Conservation (phyloP, 2,329 filamentous ascomycete genomes). For the Beauveria asiatica region DNA sequence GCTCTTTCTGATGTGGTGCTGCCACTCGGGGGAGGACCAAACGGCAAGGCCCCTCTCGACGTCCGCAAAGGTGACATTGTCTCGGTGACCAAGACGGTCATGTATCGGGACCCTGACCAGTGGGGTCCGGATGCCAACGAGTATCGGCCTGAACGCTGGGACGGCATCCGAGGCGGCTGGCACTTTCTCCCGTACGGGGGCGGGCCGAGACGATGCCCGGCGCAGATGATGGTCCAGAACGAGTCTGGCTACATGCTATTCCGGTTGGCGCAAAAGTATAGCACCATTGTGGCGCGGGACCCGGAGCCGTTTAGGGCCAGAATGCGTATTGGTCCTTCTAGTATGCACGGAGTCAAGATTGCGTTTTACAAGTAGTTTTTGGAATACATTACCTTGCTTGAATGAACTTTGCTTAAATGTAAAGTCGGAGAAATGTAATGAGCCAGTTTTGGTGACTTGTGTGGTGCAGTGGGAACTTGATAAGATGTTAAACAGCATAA, state of each 20-base stretch:
- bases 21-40: conserved; percentile 40
- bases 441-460: too few relatives aligned
- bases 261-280: conserved; percentile 16
- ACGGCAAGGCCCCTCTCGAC: conserved; percentile 38
- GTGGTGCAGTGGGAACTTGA: too few relatives aligned
- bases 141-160: conserved; percentile 32
- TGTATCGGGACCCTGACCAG: conserved; percentile 29
- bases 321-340: conserved; percentile 4
- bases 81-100: conserved; percentile 33
- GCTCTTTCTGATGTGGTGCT: conserved; percentile 34
- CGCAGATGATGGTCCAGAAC: conserved; percentile 18
- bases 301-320: neutral
- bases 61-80: conserved; percentile 37
- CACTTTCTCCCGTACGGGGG: conserved; percentile 19
- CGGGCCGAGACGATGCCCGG: conserved; percentile 19
- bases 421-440: too few relatives aligned
- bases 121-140: conserved; percentile 30
- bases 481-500: too few relatives aligned
- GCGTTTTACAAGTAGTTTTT: conserved; percentile 2
- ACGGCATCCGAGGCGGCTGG: conserved; percentile 18
- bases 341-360: conserved; percentile 1
- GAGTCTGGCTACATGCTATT: conserved; percentile 17
- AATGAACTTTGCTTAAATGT: too few relatives aligned
- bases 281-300: neutral
- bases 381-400: too few relatives aligned